Base-by-base conservation (phyloP, 495 filamentous ascomycete species). In the Hypoxylon lienhwacheense region DNA sequence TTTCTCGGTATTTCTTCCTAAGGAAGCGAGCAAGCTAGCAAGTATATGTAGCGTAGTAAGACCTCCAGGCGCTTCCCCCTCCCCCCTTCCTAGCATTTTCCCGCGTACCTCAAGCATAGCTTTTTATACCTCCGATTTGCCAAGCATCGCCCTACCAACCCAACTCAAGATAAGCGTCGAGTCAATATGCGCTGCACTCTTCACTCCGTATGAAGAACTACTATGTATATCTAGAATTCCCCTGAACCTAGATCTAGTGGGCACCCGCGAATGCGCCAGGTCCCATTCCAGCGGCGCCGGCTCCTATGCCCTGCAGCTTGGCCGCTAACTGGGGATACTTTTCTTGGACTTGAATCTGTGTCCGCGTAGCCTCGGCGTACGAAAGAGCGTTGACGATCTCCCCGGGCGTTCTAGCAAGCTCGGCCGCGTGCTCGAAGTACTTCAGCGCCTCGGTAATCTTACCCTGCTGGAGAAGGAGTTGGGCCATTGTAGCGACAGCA, bases 401-500 rank as follows among this genome's bases (percentile, higher is more conserved):
- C 37, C 87, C 90, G 62, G 96, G 91, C 0, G 93, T 99, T 40
- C 93, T 77, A n/a, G 91, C 90, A 22, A 99, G 84, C 74, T 96
- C 89, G 8, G 93, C 93, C 1, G 93, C 93, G 22, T 89, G 85
- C 78, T 97, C 90, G 61, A 99, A 99, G 76, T 97, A 97, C 71
- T 88, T 90, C 34, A 99, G 84, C 2, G 93, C 93, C 51, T 97
- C 89, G 14, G 85, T 88, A 28, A 97, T 95, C 75, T 96, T 96
- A 65, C 92, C 92, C 74, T 97, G 93, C 67, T 99, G 95, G 15
- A 99, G 80, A 20, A 97, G 83, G n/a, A 99, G 79, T 70, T 99
- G 93, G 4, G 93, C 93, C 93, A 99, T 97, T 33, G 93, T 99
- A 33, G 95, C 93, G 15, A 99, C 93, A 37, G 93, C 93, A 64